These are phyloP conservation scores for Astrothelium macrocarpum DNA, from an alignment of 495 filamentous ascomycete genomes.

Conservation along the genomic window DNA sequence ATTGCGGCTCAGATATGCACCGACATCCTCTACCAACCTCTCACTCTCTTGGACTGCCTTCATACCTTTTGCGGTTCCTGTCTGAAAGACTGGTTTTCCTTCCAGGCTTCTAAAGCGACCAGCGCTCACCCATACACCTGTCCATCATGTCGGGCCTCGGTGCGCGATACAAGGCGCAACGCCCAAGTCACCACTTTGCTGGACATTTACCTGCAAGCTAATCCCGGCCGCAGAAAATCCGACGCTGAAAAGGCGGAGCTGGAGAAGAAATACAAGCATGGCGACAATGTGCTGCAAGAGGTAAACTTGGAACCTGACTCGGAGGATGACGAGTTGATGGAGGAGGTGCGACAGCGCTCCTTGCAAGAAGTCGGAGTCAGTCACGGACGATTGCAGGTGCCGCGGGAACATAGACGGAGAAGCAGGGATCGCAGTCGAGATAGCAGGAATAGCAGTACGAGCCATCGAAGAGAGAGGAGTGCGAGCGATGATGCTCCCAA, in stretches of 20 bases:
- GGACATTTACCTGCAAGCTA: constrained; percentile 64
- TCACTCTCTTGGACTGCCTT: constrained; percentile 92
- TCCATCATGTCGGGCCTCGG: constrained; percentile 78
- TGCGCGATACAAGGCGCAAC: constrained; percentile 75
- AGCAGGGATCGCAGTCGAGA: constrained; percentile 30
- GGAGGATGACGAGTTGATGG: constrained; percentile 58
- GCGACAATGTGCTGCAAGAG: constrained; percentile 62
- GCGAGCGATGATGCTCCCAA: constrained; percentile 15
- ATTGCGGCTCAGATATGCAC: constrained; percentile 68
- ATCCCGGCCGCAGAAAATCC: constrained; percentile 59
- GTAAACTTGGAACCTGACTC: constrained; percentile 44
- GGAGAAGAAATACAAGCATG: constrained; percentile 58
- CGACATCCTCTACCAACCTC: constrained; percentile 87
- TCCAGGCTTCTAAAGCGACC: constrained; percentile 48
- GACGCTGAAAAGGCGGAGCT: constrained; percentile 63
- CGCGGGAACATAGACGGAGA: constrained; percentile 31
- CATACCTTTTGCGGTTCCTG: constrained; percentile 96
- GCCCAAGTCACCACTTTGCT: constrained; percentile 73
- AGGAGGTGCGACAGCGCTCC: constrained; percentile 61
- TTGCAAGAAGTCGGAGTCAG: constrained; percentile 52
- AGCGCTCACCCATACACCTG: constrained; percentile 62
- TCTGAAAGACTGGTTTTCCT: constrained; percentile 84
- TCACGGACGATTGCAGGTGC: constrained; percentile 28
- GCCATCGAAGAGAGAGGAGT: constrained; percentile 18
- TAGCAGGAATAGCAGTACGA: not conserved